Base-by-base conservation (phyloP, 306 rosid species). In the Boehmeria nivea region DNA sequence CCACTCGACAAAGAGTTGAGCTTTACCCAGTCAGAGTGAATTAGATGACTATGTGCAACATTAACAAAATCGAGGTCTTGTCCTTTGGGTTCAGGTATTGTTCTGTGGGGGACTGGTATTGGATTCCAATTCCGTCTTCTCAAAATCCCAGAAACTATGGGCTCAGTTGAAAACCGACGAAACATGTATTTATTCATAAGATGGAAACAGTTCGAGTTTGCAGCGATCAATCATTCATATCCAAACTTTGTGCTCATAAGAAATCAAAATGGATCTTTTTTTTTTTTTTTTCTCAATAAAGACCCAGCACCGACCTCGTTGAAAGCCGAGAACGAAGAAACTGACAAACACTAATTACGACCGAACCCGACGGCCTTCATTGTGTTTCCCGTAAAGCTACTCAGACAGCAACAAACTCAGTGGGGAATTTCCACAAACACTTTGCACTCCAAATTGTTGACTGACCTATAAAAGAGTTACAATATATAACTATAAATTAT, bases 21-120 rank as follows among this genome's bases (percentile, higher is more conserved):
- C 47, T 83, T 78, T 11, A 68, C 52, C 95, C 98, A 90, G 16
- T 87, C 85, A 1, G 89, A 82, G 60, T 90, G 85, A 57, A 84
- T 82, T 6, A 90, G 45, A 58, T 87, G 88, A 69, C 91, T 76
- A 51, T 72, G 88, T 3, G 74, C 76, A n/a, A 87, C 80, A 28
- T 78, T 84, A 6, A 90, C 72, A 57, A 76, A 84, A 71, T 90
- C 98, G 42, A 89, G 79, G 73, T 86, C 95, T 43, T 83, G 88
- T 12, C 86, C 95, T 54, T 54, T 70, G 57, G 94, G 78, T 37
- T 75, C 72, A 22, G 86, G 88, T 33, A 89, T 69, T 6, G 83
- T 75, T 66, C 78, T 72, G 43, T 83, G 90, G 57, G 95, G 95
- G 3, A 89, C 61, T 14, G 90, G 95, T 47, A 72, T 14, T 56